Evolutionary conservation across 1,284 basidiomycete genomes (phyloP).

Genomic region (Omphalotus olearius): DNA sequence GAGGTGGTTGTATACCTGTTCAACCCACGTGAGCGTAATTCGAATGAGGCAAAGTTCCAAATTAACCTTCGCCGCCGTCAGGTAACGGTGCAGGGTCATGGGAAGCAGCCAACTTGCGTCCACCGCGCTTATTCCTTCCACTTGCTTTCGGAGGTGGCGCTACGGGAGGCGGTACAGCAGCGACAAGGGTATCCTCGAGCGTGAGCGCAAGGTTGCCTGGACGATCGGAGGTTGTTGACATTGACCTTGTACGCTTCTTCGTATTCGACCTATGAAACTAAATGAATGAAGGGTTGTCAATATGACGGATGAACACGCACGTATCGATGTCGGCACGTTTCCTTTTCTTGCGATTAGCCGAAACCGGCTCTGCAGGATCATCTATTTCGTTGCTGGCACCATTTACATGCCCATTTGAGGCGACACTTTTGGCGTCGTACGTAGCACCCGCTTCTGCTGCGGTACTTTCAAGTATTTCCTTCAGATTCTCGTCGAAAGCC

Average conservation of each 20-base stretch:
- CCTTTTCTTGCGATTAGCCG: constrained; percentile 62
- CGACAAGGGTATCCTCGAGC: constrained; percentile 41
- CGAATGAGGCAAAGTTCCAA: constrained; percentile 18
- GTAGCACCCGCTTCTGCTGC: constrained; percentile 61
- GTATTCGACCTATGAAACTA: constrained; percentile 11
- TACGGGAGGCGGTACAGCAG: constrained; percentile 27
- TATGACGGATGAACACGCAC: constrained; percentile 37
- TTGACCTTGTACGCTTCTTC: constrained; percentile 54
- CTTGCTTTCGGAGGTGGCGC: constrained; percentile 28
- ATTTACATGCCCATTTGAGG: constrained; percentile 27
- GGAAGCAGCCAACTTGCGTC: constrained; percentile 37
- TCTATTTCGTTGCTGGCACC: constrained; percentile 36
- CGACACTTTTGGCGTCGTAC: constrained; percentile 30
- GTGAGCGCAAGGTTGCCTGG: constrained; percentile 32
- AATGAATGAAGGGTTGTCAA: constrained; percentile 8
- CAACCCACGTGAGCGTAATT: constrained; percentile 27
- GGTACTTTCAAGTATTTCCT: constrained; percentile 68
- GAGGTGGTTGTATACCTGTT: constrained; percentile 17
- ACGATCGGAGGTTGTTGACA: constrained; percentile 61
- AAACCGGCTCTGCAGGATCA: constrained; percentile 39
- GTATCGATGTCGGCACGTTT: constrained; percentile 68
- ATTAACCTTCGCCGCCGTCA: constrained; percentile 66
- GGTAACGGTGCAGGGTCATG: constrained; percentile 38
- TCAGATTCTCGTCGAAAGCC: constrained; percentile 85
- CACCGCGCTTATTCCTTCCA: constrained; percentile 38